These are phyloP conservation scores for Plasmodium adleri DNA, from an alignment of 169 alveolate genomes.

Conservation along the genomic window DNA sequence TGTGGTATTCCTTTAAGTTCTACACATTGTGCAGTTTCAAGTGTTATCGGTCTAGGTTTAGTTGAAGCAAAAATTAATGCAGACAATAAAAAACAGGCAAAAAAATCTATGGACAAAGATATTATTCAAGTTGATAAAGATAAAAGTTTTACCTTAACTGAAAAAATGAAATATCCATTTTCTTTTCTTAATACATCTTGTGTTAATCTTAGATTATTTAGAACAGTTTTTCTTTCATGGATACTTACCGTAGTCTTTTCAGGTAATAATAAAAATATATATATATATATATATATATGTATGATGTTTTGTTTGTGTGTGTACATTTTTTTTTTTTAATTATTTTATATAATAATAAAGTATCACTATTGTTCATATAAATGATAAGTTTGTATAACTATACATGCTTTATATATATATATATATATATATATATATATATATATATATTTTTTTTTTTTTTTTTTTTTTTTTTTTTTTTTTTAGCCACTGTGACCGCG, in stretches of 20 bases:
- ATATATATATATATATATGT: no score
- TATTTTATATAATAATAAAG: no score
- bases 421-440: constrained; percentile 8
- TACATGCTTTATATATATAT: background rate
- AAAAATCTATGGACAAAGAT: constrained; percentile 3
- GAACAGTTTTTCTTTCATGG: constrained; percentile 73
- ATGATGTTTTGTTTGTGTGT: background rate
- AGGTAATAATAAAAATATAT: no score
- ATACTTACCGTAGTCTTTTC: constrained; percentile 73
- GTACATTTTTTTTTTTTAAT: no score
- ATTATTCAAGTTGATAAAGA: background rate
- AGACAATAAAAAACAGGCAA: constrained; percentile 10
- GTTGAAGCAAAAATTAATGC: constrained; percentile 73
- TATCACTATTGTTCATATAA: no score
- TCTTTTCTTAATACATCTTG: constrained; percentile 65
- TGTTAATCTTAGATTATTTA: constrained; percentile 63
- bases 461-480: background rate
- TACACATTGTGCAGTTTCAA: constrained; percentile 90
- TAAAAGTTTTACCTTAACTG: background rate
- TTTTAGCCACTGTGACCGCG: constrained; percentile 70
- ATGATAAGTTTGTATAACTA: no score
- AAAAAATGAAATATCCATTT: constrained; percentile 1
- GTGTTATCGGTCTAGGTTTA: constrained; percentile 90
- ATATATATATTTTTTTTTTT: constrained; percentile 31
- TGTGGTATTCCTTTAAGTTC: constrained; percentile 91